A percentile compares a stretch with the other conserved stretches of the same genome.
These are phyloP conservation scores for Mallotus repandus DNA, from an alignment of 441 rosid species.

Conservation along the genomic window DNA sequence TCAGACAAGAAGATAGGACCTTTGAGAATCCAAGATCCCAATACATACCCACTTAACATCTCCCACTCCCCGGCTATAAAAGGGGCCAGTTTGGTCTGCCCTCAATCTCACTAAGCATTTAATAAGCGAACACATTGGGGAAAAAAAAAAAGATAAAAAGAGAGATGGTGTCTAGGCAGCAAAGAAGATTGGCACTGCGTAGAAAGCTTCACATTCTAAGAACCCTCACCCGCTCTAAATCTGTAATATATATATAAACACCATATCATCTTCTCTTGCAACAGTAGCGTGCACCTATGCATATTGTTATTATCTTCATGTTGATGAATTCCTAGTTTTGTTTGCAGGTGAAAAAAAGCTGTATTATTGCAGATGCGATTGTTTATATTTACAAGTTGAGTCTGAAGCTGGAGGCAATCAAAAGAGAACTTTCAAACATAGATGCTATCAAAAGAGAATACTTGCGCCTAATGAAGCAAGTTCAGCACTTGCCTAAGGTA, in stretches of 20 bases:
- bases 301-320: no score
- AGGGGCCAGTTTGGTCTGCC: conserved; percentile 14
- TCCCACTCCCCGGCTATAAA: conserved; percentile 32
- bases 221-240: conserved; percentile 44
- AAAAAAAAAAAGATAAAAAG: not conserved
- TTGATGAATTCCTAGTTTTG: not conserved
- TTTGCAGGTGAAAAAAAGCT: conserved; percentile 41
- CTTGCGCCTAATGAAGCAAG: conserved; percentile 29
- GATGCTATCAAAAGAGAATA: conserved; percentile 35
- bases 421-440: conserved; percentile 38
- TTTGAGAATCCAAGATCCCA: conserved; percentile 37
- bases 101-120: conserved; percentile 16
- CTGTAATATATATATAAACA: conserved; percentile 33
- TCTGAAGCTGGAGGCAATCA: conserved; percentile 47
- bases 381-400: conserved; percentile 49
- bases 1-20: conserved; percentile 28
- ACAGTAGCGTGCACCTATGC: not conserved
- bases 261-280: not conserved
- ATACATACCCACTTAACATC: conserved; percentile 16
- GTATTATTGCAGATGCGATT: conserved; percentile 39
- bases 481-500: conserved; percentile 45
- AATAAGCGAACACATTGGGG: conserved; percentile 9
- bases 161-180: conserved; percentile 44
- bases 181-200: conserved; percentile 42
- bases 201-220: conserved; percentile 49